Percentiles rank a stretch among this genome's conserved stretches.
These are phyloP conservation scores for Mycogone perniciosa DNA, from an alignment of 2,329 filamentous ascomycete genomes.

Conservation along the genomic window DNA sequence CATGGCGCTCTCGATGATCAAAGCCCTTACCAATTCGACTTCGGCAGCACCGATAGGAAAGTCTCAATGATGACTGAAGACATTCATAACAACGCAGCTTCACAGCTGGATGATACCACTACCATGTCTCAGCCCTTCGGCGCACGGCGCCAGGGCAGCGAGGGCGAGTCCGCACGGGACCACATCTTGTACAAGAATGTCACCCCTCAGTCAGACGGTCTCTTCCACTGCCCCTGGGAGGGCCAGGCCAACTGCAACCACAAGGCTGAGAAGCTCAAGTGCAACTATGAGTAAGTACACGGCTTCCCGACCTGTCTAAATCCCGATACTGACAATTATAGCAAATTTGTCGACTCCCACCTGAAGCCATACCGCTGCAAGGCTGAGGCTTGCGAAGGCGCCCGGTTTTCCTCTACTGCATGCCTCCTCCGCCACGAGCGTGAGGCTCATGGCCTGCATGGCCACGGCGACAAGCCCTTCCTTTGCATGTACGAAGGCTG, in stretches of 20 bases:
- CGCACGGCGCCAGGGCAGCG: constrained; percentile 42
- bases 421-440: constrained; percentile 92
- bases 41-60: constrained; percentile 27
- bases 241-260: constrained; percentile 69
- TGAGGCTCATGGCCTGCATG: constrained; percentile 92
- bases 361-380: constrained; percentile 96
- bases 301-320: constrained; percentile 12
- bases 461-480: constrained; percentile 87
- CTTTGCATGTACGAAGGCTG: constrained; percentile 84
- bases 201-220: constrained; percentile 60
- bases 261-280: constrained; percentile 93
- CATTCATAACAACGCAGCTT: constrained; percentile 17
- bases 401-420: constrained; percentile 89
- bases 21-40: constrained; percentile 18
- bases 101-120: constrained; percentile 26
- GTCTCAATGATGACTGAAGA: constrained; percentile 25
- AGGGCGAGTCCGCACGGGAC: constrained; percentile 54
- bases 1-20: constrained; percentile 5
- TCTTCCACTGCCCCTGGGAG: constrained; percentile 90
- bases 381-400: constrained; percentile 71
- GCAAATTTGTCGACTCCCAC: constrained; percentile 96
- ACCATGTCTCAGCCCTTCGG: constrained; percentile 33
- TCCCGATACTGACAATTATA: constrained; percentile 29
- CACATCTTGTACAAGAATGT: constrained; percentile 67
- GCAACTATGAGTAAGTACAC: constrained; percentile 89